Base-by-base conservation (phyloP, 306 rosid genomes). In the Pyrus pyrifolia region DNA sequence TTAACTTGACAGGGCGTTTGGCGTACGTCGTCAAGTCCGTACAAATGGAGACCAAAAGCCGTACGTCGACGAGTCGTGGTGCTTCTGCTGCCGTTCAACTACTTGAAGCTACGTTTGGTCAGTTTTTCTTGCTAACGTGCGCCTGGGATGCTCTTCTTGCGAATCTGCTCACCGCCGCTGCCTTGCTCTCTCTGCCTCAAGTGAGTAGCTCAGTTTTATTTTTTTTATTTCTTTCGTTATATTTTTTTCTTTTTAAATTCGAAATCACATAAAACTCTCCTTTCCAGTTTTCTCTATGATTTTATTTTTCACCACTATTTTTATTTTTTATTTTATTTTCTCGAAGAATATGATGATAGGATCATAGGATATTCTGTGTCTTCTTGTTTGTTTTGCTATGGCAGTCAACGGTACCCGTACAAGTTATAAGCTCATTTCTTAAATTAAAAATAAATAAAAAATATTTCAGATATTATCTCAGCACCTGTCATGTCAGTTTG, bases 1-100 rank as follows among this genome's bases (percentile, higher is more conserved):
- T 68, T 51, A 46, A 44, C 65, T 74, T 68, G 58, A 73, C 83
- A 68, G 80, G 77, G 58, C 55, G 25, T 73, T 44, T 35, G 18
- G 19, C 30, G 35, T 35, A 57, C 35, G 67, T 8, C 15, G 17
- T 18, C 46, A 11, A 12, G 82, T 71, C 86, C 84, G 83, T 85
- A 82, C 83, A 71, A 80, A 86, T 86, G 89, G 87, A 83, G 79
- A 77, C 52, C 42, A 14, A 76, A 78, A 79, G 40, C 8, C 55
- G 3, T 15, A 15, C 21, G 8, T 51, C 55, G 55, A 5, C 8
- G 45, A 15, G 79, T 31, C 1, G 25, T 8, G 22, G 40, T 33
- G 68, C 17, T 13, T 38, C 31, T 21, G 60, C 23, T 55, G 60
- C 22, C 19, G 27, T 27, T 29, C 33, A 61, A 5, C 31, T 51